Evolutionary conservation across 352 stramenopile genomes (phyloP).

Genomic region (Bremia lactucae): DNA sequence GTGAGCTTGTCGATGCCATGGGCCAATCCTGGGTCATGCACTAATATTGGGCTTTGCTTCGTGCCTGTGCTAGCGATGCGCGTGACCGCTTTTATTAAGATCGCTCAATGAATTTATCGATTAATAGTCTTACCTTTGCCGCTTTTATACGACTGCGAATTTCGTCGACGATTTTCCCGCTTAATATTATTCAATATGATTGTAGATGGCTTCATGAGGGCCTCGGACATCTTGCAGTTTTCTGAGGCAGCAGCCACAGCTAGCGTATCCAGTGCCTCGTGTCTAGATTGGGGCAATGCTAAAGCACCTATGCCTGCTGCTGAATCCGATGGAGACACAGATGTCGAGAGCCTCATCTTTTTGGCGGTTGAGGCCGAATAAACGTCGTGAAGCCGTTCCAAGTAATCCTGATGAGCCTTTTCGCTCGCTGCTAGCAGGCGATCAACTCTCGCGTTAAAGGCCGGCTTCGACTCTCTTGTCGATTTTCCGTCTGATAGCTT

Average conservation of each 20-base stretch:
- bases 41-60: slow-evolving; percentile 17
- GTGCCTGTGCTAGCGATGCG: slow-evolving; percentile 2
- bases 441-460: slow-evolving; percentile 21
- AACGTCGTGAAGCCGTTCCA: slow-evolving; percentile 37
- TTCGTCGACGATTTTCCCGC: slow-evolving; percentile 6
- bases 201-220: neutral
- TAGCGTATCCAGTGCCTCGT: slow-evolving; percentile 18
- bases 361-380: slow-evolving; percentile 31
- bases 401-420: slow-evolving; percentile 43
- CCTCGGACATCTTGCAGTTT: neutral
- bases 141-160: neutral
- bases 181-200: slow-evolving; percentile 16
- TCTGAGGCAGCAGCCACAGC: slow-evolving; percentile 11
- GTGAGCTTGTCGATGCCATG: slow-evolving; percentile 54
- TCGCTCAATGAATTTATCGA: neutral
- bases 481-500: slow-evolving; percentile 20
- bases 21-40: slow-evolving; percentile 45
- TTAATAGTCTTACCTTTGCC: slow-evolving; percentile 4
- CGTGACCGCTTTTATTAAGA: neutral
- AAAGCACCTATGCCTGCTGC: neutral
- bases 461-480: slow-evolving; percentile 20
- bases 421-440: slow-evolving; percentile 8
- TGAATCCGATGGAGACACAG: neutral
- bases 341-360: slow-evolving; percentile 22
- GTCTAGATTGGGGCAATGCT: neutral